Percentiles rank a stretch among this genome's conserved stretches.
These are phyloP conservation scores for Kwoniella newhampshirensis DNA, from an alignment of 768 basidiomycete genomes.

Conservation along the genomic window DNA sequence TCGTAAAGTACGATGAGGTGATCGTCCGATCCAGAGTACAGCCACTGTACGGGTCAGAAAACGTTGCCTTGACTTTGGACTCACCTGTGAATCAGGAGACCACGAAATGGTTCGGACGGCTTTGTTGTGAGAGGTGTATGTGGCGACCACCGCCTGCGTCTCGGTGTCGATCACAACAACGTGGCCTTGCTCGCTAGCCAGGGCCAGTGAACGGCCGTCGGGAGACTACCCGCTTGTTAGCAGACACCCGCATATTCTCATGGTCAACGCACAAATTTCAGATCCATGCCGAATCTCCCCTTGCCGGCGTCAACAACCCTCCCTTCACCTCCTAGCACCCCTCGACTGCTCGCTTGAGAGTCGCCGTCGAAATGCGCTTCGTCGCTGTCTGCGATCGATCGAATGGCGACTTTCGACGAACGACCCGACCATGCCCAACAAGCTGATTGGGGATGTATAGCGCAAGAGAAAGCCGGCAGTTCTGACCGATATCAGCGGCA, in stretches of 20 bases:
- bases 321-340: slow-evolving; percentile 34
- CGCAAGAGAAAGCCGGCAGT: slow-evolving; percentile 74
- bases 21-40: slow-evolving; percentile 89
- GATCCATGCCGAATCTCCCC: slow-evolving; percentile 53
- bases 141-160: slow-evolving; percentile 63
- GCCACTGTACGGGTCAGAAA: slow-evolving; percentile 58
- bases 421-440: slow-evolving; percentile 50
- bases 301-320: slow-evolving; percentile 51
- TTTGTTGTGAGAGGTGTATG: slow-evolving; percentile 86
- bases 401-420: slow-evolving; percentile 42
- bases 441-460: slow-evolving; percentile 64
- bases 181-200: slow-evolving; percentile 82
- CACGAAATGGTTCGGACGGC: slow-evolving; percentile 81
- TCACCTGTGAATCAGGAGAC: slow-evolving; percentile 83
- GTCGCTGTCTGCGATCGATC: slow-evolving; percentile 19
- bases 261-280: slow-evolving; percentile 58
- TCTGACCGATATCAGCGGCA: slow-evolving; percentile 8
- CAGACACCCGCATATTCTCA: too few relatives aligned
- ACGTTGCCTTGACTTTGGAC: slow-evolving; percentile 7
- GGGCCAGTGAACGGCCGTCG: slow-evolving; percentile 75
- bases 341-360: slow-evolving; percentile 14
- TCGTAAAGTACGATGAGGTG: slow-evolving; percentile 88
- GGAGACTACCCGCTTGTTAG: too few relatives aligned
- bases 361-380: slow-evolving; percentile 13
- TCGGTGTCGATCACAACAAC: slow-evolving; percentile 82